Evolutionary conservation across 768 basidiomycete genomes (phyloP), one percentile per base, ranked within the genome.

Genomic region (Aureoboletus auriporus): DNA sequence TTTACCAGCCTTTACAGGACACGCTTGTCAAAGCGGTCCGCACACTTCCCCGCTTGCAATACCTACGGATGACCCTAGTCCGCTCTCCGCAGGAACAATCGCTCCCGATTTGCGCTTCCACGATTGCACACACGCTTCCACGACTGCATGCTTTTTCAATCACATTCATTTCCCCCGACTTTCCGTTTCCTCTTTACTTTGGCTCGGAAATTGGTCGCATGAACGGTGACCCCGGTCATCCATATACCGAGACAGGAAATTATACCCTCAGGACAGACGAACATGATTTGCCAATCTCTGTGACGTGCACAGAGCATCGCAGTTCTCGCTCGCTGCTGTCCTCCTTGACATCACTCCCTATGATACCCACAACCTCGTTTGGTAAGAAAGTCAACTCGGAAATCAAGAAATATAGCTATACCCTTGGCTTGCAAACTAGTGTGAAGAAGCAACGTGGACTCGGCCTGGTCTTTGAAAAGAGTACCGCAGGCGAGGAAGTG

Each of bases 401-500:
- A 58, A 39, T 37, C 23, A 66, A 31, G 46, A 63, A 56, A 50
- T 53, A 58, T 44, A 43, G 20, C 27, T 62, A 63, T 55, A 49
- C 51, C 43, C 43, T 71, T 43, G 55, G 58, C 50, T 51, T 67
- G 40, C 46, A 59, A 48, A 70, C 72, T 33, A 65, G 66, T 35
- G 53, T 70, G 34, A 63, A 70, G 65, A 70, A 69, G 51, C 65
- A 66, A 35, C 74, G 74, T 9, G 53, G 78, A 38, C 7, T 71
- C 30, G 67, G 70, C 34, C 60, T 86, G 50, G 46, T 84, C 28
- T 56, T 78, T 28, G 86, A 87, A 64, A 71, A 63, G 50, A 80
- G 79, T 16, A 64, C 75, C 1, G 85, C 86, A 20, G 86, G 86
- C 6, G 83, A 87, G 59, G 86, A 88, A 64, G 74, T 78, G 62